phyloP scores from a whole-genome alignment of 495 filamentous ascomycete species.

The Sporormia fimetaria region DNA sequence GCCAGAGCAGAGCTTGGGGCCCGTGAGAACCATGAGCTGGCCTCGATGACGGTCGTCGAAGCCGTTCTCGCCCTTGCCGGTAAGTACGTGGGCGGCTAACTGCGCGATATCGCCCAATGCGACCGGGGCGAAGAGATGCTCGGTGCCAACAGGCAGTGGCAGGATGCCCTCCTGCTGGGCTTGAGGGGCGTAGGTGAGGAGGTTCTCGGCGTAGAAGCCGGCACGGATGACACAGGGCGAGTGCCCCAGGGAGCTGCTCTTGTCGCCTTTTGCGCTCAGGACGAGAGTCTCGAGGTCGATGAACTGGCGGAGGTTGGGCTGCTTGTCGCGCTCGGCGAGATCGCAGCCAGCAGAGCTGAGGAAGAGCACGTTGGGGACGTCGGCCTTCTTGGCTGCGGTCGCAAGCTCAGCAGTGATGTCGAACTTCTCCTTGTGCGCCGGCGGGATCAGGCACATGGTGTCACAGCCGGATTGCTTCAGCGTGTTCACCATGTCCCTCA shows the following conservation, averaged over 20 bases:
- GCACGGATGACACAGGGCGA: conserved; percentile 43
- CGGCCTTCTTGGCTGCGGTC: conserved; percentile 40
- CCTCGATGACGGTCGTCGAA: conserved; percentile 46
- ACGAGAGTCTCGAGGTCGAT: conserved; percentile 42
- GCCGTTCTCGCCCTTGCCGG: conserved; percentile 42
- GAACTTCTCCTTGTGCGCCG: conserved; percentile 38
- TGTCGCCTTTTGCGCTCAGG: conserved; percentile 39
- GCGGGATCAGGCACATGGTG: conserved; percentile 45
- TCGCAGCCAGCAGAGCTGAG: conserved; percentile 45
- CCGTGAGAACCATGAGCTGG: conserved; percentile 46
- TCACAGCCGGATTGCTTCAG: conserved; percentile 39
- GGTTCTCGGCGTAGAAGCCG: conserved; percentile 48
- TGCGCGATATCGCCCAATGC: conserved; percentile 42
- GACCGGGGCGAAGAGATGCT: conserved; percentile 45
- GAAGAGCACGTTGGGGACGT: conserved; percentile 41
- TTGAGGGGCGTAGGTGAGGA: conserved; percentile 41
- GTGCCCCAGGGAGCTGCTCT: conserved; percentile 33
- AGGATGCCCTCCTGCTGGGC: conserved; percentile 34
- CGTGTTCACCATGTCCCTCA: conserved; percentile 31
- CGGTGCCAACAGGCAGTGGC: conserved; percentile 41
- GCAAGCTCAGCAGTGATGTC: conserved; percentile 41
- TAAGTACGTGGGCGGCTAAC: conserved; percentile 42
- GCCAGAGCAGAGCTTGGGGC: conserved; percentile 42
- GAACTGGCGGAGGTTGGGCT: conserved; percentile 45
- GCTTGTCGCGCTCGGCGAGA: conserved; percentile 40